Base-by-base conservation (phyloP, 345 rosid species). In the Ceriops zippeliana region DNA sequence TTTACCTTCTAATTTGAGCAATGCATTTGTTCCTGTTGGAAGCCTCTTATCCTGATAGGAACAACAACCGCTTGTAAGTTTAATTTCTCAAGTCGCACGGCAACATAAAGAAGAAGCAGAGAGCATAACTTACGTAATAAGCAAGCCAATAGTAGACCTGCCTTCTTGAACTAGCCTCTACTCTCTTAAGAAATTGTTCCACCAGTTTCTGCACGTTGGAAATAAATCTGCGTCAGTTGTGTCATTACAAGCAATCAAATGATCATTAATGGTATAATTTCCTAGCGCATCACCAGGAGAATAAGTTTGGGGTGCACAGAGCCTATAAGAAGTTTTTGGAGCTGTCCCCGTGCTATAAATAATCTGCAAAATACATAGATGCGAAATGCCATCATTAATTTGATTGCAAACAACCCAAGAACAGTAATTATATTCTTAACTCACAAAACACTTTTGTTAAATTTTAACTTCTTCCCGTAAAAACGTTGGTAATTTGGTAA, bases 1-100 rank as follows among this genome's bases (percentile, higher is more conserved):
- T 20, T 63, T 83, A 83, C 90, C 91, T 86, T 89, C 91, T 72
- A 89, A 58, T 74, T 89, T 86, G 78, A 89, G 82, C 67, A 82
- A 63, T 59, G 89, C 91, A 58, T 64, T 81, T 54, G 89, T 76
- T 79, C 90, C 91, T 24, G 80, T 54, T 51, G 91, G 88, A 15
- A 89, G 82, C 77, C 95, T 82, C 78, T 86, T 89, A 10, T 86
- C 90, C 93, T 89, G 86, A 46, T 11, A 61, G 58, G 21, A 38
- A 27, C 62, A 28, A 62, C 31, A 56, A 68, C 15, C 7, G 22
- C 16, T 20, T 49, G 27, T 22, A 56, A 27, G 67, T 65, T 70
- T 38, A 22, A 51, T 57, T 74, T 73, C 61, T 28, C 2, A 64
- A 60, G 27, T 17, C 24, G n/a, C 1, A 60, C 30, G 35, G 59